Conservation (phyloP, 345 rosid genomes). For the Fremontodendron californicum region DNA sequence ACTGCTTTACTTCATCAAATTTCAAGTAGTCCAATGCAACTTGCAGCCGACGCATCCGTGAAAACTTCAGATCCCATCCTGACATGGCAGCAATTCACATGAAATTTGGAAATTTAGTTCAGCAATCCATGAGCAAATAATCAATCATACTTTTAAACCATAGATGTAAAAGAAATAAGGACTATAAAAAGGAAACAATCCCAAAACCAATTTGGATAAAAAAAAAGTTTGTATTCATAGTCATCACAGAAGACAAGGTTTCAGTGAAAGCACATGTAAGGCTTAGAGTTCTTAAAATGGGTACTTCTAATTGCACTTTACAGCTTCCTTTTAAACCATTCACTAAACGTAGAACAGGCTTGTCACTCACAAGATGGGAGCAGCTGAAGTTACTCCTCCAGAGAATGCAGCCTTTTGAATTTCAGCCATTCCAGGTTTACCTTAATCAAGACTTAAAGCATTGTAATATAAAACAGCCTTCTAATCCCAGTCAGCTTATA, state of each 20-base stretch:
- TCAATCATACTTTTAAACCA: not conserved
- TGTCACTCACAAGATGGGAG: not conserved
- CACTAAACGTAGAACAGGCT: not conserved
- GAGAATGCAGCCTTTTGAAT: not conserved
- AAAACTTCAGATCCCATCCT: conserved; percentile 86
- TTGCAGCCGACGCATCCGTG: conserved; percentile 79
- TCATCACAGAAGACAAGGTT: not conserved
- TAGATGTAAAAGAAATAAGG: not conserved
- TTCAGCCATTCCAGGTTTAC: not conserved
- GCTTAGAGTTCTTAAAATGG: not conserved
- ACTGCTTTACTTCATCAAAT: conserved; percentile 83
- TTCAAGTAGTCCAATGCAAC: conserved; percentile 78
- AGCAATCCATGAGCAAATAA: not conserved
- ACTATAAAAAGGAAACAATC: not conserved
- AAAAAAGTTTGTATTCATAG: not conserved
- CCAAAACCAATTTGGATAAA: not conserved
- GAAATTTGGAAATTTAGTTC: not conserved
- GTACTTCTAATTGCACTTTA: not conserved
- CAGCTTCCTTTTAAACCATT: not conserved
- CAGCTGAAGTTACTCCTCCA: not conserved
- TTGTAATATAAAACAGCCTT: not conserved
- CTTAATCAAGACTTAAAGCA: not conserved
- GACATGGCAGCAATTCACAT: conserved; percentile 31
- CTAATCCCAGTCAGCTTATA: not conserved
- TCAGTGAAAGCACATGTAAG: not conserved